Conservation (phyloP, 768 basidiomycete genomes). For the Pulveroboletus sp. region DNA sequence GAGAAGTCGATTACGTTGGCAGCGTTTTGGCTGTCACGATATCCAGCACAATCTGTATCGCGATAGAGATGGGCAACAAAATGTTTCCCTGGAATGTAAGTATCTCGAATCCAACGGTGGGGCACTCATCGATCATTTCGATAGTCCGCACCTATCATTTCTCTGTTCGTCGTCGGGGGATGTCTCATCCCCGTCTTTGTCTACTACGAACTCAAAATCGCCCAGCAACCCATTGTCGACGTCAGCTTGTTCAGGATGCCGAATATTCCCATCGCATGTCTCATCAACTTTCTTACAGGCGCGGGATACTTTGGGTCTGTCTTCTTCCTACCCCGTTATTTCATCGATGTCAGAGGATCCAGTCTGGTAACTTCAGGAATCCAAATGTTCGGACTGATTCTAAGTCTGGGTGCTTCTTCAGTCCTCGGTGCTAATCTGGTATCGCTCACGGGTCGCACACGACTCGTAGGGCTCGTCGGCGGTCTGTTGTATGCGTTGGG, state of each 20-base stretch:
- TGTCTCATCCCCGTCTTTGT: slow-evolving; percentile 32
- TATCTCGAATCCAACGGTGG: neutral
- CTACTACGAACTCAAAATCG: slow-evolving; percentile 32
- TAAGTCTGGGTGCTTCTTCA: slow-evolving; percentile 31
- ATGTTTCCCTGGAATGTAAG: slow-evolving; percentile 33
- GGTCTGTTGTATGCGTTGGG: slow-evolving; percentile 32
- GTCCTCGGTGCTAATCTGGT: slow-evolving; percentile 34
- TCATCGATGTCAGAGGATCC: slow-evolving; percentile 34
- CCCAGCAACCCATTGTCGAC: slow-evolving; percentile 32
- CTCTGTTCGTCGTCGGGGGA: slow-evolving; percentile 26
- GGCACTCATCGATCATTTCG: slow-evolving; percentile 3
- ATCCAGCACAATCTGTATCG: slow-evolving; percentile 33
- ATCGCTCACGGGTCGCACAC: slow-evolving; percentile 28
- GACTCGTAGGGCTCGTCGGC: slow-evolving; percentile 28
- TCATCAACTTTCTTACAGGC: slow-evolving; percentile 36
- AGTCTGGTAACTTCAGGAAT: slow-evolving; percentile 30
- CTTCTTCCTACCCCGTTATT: slow-evolving; percentile 37
- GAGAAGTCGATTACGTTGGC: slow-evolving; percentile 33
- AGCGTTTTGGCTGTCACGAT: slow-evolving; percentile 28
- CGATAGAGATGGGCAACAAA: slow-evolving; percentile 38
- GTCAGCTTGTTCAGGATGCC: slow-evolving; percentile 30
- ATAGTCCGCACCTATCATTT: slow-evolving; percentile 29
- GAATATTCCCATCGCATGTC: slow-evolving; percentile 33
- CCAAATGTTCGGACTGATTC: slow-evolving; percentile 34
- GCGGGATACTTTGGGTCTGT: slow-evolving; percentile 36